Evolutionary conservation across 352 stramenopile species (phyloP).

Genomic region (Globisporangium camurandrum): DNA sequence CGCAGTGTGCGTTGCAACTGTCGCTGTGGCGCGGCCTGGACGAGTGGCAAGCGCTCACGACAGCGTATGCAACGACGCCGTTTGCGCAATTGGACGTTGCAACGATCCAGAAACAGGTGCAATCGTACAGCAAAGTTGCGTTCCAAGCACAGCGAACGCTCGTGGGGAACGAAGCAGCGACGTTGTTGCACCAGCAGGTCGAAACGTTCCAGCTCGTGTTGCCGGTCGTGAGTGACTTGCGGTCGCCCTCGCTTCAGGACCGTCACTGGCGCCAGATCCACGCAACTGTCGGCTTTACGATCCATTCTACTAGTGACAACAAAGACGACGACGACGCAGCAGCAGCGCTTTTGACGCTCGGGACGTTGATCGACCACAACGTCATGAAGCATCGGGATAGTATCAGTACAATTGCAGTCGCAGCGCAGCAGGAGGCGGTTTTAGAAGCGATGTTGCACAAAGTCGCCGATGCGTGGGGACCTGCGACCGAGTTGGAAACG

Average conservation of each 20-base stretch:
- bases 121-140: conserved; percentile 83
- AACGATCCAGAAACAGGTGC: conserved; percentile 85
- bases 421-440: conserved; percentile 86
- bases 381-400: conserved; percentile 83
- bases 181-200: conserved; percentile 78
- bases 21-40: conserved; percentile 85
- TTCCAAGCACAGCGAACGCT: conserved; percentile 85
- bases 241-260: conserved; percentile 55
- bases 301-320: no score
- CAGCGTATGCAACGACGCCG: conserved; percentile 63
- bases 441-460: conserved; percentile 92
- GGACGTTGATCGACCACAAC: conserved; percentile 80
- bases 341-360: conserved; percentile 70
- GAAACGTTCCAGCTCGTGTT: conserved; percentile 88
- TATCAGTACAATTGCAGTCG: conserved; percentile 80
- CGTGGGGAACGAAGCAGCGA: conserved; percentile 75
- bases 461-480: conserved; percentile 87
- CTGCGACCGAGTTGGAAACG: conserved; percentile 87
- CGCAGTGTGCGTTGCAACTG: conserved; percentile 87
- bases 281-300: conserved; percentile 80
- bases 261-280: conserved; percentile 77
- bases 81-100: conserved; percentile 89
- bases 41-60: conserved; percentile 79
- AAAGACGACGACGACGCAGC: no score
- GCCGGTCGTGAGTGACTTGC: conserved; percentile 66